phyloP scores from a whole-genome alignment of 257 asterid species.

The Ocimum tenuiflorum region DNA sequence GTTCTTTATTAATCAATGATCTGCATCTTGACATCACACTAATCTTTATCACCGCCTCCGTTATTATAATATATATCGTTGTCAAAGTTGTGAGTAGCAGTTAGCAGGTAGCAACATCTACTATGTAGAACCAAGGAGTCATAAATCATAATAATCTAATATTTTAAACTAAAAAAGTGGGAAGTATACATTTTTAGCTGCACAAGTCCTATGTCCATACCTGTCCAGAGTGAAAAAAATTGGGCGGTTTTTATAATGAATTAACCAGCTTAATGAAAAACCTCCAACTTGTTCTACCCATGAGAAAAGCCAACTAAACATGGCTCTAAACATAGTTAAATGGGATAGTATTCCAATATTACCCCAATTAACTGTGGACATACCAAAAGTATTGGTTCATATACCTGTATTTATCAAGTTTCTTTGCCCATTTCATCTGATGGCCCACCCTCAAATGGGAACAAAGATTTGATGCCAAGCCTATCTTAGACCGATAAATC shows the following conservation, averaged over 20 bases:
- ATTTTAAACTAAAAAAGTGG: not conserved
- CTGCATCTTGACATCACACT: not conserved
- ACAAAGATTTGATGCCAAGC: constrained; percentile 14
- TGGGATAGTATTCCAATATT: too few species aligned
- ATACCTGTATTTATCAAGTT: not conserved
- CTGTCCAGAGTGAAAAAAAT: not conserved
- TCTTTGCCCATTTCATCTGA: not conserved
- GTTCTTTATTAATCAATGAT: not conserved
- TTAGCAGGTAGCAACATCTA: not conserved
- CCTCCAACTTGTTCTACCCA: not conserved
- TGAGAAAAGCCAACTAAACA: not conserved
- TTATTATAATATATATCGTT: not conserved
- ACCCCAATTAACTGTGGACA: not conserved
- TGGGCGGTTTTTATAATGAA: not conserved
- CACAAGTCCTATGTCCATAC: not conserved
- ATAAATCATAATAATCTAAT: not conserved
- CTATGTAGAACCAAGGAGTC: not conserved
- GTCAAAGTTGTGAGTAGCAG: not conserved
- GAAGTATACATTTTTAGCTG: not conserved
- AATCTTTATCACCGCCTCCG: not conserved
- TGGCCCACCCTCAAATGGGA: not conserved
- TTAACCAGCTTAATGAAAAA: not conserved
- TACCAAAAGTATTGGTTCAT: not conserved
- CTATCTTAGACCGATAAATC: constrained; percentile 6
- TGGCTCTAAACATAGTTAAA: not conserved